phyloP scores from a whole-genome alignment of 371 early-diverging fungal genomes.

The Mortierella sp. region DNA sequence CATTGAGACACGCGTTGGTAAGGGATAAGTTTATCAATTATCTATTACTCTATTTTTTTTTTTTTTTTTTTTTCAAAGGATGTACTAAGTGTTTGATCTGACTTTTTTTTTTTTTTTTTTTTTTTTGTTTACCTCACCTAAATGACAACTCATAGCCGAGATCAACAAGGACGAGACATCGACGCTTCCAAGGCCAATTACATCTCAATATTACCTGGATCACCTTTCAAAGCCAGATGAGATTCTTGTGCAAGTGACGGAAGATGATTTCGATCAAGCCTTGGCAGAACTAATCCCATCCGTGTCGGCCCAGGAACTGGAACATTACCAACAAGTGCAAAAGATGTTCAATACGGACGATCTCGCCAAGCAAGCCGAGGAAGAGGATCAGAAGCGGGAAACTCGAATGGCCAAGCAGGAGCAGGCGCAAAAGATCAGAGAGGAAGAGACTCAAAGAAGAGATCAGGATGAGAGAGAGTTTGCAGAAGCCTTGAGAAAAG shows the following conservation, averaged over 20 bases:
- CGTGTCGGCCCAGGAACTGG: conserved; percentile 90
- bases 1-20: conserved; percentile 76
- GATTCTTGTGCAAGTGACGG: conserved; percentile 77
- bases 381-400: conserved; percentile 17
- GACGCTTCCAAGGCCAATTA: conserved; percentile 62
- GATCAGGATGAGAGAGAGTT: conserved; percentile 15
- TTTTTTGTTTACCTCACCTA: background rate
- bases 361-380: conserved; percentile 37
- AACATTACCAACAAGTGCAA: conserved; percentile 84
- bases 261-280: conserved; percentile 87
- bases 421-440: background rate
- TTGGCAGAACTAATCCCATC: conserved; percentile 88
- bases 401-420: background rate
- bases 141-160: background rate
- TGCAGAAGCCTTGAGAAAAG: conserved; percentile 22
- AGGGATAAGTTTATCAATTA: conserved; percentile 7
- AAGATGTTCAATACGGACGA: conserved; percentile 65
- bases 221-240: conserved; percentile 75
- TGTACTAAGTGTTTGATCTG: background rate
- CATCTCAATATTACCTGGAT: conserved; percentile 87
- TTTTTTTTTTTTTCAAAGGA: background rate
- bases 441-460: background rate
- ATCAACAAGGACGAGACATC: conserved; percentile 49
- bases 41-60: background rate
- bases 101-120: background rate